phyloP scores from a whole-genome alignment of 176 grass and related monocot genomes.

The Poa pratensis region DNA sequence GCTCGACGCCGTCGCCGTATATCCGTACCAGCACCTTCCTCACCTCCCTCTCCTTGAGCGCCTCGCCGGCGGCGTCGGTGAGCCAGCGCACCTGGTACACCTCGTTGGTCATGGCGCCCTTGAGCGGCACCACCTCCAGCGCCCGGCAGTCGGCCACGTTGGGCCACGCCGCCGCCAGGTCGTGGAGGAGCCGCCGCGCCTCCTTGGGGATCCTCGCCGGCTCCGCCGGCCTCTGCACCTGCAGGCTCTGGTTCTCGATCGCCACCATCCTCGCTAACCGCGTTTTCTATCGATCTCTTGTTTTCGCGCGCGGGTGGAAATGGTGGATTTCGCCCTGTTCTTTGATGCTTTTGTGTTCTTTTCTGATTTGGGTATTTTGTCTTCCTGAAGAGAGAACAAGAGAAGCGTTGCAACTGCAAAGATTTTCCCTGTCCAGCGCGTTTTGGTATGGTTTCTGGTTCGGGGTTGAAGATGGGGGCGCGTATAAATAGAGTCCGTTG shows the following conservation, averaged over 20 bases:
- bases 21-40: slow-evolving; percentile 87
- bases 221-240: slow-evolving; percentile 25
- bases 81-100: slow-evolving; percentile 90
- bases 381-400: not conserved
- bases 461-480: not conserved
- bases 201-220: slow-evolving; percentile 75
- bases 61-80: slow-evolving; percentile 5
- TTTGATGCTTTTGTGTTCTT: not conserved
- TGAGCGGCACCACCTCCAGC: slow-evolving; percentile 81
- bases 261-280: slow-evolving; percentile 62
- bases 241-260: slow-evolving; percentile 59
- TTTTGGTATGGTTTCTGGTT: slow-evolving; percentile 14
- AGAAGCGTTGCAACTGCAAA: not conserved
- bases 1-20: slow-evolving; percentile 91
- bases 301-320: not conserved
- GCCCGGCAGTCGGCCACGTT: slow-evolving; percentile 75
- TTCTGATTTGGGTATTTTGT: slow-evolving; percentile 8
- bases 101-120: slow-evolving; percentile 98
- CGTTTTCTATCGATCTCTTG: not conserved
- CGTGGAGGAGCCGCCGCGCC: slow-evolving; percentile 69
- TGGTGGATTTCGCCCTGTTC: not conserved
- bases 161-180: slow-evolving; percentile 68
- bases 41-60: slow-evolving; percentile 48
- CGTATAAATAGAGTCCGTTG: slow-evolving; percentile 56
- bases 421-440: not conserved